Base-by-base conservation (phyloP, 805 yeast species). In the Yarrowia divulgata region DNA sequence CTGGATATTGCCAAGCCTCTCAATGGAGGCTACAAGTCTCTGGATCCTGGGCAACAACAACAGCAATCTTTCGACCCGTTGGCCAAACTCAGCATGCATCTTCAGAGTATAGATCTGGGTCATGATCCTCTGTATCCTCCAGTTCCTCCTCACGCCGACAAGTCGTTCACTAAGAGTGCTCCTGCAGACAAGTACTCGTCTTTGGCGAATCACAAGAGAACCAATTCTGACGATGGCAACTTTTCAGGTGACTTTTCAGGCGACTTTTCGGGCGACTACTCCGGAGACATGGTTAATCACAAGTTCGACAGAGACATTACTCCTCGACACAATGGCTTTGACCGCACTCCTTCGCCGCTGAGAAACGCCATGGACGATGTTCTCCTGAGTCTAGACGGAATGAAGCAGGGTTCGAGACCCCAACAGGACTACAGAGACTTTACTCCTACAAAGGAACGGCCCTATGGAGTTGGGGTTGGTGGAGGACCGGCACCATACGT, bases 281-380 rank as follows among this genome's bases (percentile, higher is more conserved):
- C 63, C 8, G 63, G 63, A 9, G 63, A 57, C 12, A 14, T 40
- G n/a, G 37, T 57, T 14, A 57, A 57, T 39, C 23, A 40, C 34
- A 32, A 46, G 23, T 49, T 13, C 37, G 37, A 45, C 62, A 23
- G 66, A 60, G 66, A 60, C 52, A 60, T 60, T 9, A 60, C 66
- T 18, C 66, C 66, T 1, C 70, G 29, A 32, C 48, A 68, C 71
- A 43, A 66, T 54, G 70, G 69, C 18, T 32, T 73, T 18, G 70
- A 72, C 54, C 52, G 76, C 14, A 75, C 77, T 0, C 77, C 77
- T 4, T 75, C 78, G 1, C 80, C 80, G 9, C 69, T 77, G 39
- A 57, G 77, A 42, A 72, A 70, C 54, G 80, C 79, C n/a, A 74
- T 77, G 76, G 78, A 76, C 37, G 77, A 75, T 57, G 79, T 77